These are phyloP conservation scores for Soucietia sequanensis DNA, from an alignment of 805 yeast genomes.

Conservation along the genomic window DNA sequence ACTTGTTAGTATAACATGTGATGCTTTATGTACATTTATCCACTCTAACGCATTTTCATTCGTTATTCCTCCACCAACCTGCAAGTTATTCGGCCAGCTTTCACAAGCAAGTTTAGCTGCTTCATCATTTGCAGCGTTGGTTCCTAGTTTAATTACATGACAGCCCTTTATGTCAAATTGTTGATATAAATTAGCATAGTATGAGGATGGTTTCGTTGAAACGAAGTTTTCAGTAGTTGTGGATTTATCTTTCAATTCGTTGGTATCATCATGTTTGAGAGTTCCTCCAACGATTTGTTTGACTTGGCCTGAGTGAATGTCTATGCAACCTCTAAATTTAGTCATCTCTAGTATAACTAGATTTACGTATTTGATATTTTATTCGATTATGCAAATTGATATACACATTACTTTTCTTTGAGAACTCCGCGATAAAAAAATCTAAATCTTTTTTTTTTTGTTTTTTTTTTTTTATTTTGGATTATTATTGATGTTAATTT, in stretches of 20 bases:
- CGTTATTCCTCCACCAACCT: slow-evolving; percentile 92
- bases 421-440: too few relatives aligned
- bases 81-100: slow-evolving; percentile 73
- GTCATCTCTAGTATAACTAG: too few relatives aligned
- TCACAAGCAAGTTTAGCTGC: slow-evolving; percentile 77
- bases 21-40: slow-evolving; percentile 70
- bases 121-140: slow-evolving; percentile 67
- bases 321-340: slow-evolving; percentile 89
- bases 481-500: too few relatives aligned
- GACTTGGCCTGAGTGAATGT: slow-evolving; percentile 91
- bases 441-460: too few relatives aligned
- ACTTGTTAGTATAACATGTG: slow-evolving; percentile 88
- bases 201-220: slow-evolving; percentile 67
- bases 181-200: slow-evolving; percentile 71
- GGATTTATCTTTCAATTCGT: slow-evolving; percentile 21
- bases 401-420: too few relatives aligned
- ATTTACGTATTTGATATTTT: too few relatives aligned
- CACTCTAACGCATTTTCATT: slow-evolving; percentile 70
- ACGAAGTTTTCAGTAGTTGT: slow-evolving; percentile 62
- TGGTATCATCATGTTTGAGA: slow-evolving; percentile 52
- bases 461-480: too few relatives aligned
- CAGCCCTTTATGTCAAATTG: slow-evolving; percentile 64
- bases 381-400: too few relatives aligned
- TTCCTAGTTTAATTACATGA: slow-evolving; percentile 91
- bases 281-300: slow-evolving; percentile 98